These are phyloP conservation scores for Agaricales sp. DNA, from an alignment of 1,284 basidiomycete genomes.

Conservation along the genomic window DNA sequence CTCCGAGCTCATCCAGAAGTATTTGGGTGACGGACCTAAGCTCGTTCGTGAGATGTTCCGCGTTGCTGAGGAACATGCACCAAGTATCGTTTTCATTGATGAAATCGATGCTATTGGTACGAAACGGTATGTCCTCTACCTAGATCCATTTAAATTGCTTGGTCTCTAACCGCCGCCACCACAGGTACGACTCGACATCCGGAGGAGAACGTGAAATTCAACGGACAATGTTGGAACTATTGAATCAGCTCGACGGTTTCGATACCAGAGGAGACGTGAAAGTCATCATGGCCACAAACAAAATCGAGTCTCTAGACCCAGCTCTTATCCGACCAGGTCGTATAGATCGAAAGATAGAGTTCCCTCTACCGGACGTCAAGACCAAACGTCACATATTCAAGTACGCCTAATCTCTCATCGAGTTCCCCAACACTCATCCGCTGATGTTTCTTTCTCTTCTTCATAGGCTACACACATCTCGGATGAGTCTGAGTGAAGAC, in stretches of 20 bases:
- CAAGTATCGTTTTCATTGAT: slow-evolving; percentile 99
- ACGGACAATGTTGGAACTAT: slow-evolving; percentile 96
- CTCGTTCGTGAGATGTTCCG: slow-evolving; percentile 96
- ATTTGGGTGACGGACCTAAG: slow-evolving; percentile 98
- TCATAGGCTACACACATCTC: slow-evolving; percentile 80
- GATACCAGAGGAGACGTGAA: slow-evolving; percentile 99
- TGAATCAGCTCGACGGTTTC: slow-evolving; percentile 98
- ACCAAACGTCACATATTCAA: slow-evolving; percentile 98
- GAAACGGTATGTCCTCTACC: slow-evolving; percentile 66
- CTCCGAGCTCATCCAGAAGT: slow-evolving; percentile 98
- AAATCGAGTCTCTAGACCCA: slow-evolving; percentile 92
- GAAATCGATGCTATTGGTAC: slow-evolving; percentile 99
- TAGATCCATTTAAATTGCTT: slow-evolving; percentile 3
- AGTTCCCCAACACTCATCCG: slow-evolving; percentile 1
- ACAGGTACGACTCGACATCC: slow-evolving; percentile 89
- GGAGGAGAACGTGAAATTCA: slow-evolving; percentile 99
- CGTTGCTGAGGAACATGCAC: slow-evolving; percentile 94
- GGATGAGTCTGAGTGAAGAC: slow-evolving; percentile 89
- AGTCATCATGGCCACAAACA: slow-evolving; percentile 91
- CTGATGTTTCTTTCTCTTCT: slow-evolving; percentile 4
- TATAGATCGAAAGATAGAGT: slow-evolving; percentile 98
- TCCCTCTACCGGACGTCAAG: slow-evolving; percentile 91
- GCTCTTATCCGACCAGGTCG: slow-evolving; percentile 96
- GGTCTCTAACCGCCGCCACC: neutral
- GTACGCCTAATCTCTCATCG: slow-evolving; percentile 23